Percentiles rank a stretch among this genome's conserved stretches.
Evolutionary conservation across 2,329 filamentous ascomycete genomes (phyloP).

Genomic region (Blastomyces parvus): DNA sequence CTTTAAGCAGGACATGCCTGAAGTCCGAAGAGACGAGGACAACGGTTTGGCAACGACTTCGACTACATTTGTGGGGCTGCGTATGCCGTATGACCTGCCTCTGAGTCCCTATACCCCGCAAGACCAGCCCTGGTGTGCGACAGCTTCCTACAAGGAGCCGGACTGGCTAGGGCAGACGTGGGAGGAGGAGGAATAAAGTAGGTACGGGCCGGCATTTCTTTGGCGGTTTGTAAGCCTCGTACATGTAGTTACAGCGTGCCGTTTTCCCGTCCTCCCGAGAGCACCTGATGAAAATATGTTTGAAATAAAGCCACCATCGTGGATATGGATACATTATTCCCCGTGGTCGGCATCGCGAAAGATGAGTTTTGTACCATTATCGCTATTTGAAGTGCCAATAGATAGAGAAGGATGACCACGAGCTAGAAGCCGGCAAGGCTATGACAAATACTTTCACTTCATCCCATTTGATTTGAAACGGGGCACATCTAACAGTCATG

Average conservation of each 20-base stretch:
- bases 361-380: too few species aligned
- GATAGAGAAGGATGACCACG: too few species aligned
- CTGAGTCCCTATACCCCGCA: conserved; percentile 52
- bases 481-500: too few species aligned
- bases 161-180: conserved; percentile 49
- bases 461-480: too few species aligned
- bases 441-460: too few species aligned
- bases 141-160: conserved; percentile 47
- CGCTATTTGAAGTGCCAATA: too few species aligned
- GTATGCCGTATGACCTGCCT: conserved; percentile 77
- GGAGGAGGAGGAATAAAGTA: conserved; percentile 15
- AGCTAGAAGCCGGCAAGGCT: too few species aligned
- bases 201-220: too few species aligned
- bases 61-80: conserved; percentile 51
- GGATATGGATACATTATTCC: too few species aligned
- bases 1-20: conserved; percentile 54
- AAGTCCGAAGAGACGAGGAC: conserved; percentile 10
- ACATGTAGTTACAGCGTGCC: not conserved
- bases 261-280: not conserved
- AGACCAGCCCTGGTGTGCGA: conserved; percentile 72
- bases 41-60: not conserved
- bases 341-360: too few species aligned
- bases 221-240: not conserved
- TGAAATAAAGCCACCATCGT: too few species aligned
- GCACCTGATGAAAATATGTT: not conserved